Evolutionary conservation across 257 asterid genomes (phyloP), one percentile per base, ranked within the genome.

Genomic region (Datura wrightii): DNA sequence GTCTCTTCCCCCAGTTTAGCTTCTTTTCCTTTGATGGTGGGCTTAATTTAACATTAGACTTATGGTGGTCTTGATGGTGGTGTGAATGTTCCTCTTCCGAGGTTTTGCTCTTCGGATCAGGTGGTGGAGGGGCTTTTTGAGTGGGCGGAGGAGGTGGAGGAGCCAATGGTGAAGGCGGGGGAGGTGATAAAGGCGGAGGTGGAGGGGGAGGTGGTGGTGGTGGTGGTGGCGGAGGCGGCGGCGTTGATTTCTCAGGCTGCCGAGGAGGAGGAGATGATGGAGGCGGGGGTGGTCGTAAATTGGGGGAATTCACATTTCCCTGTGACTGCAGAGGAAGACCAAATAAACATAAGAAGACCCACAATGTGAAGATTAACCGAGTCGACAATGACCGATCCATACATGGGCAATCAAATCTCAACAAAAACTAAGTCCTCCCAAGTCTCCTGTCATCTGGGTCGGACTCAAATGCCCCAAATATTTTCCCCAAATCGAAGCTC

Each of bases 381-480:
- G 69, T 87, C 86, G 85, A 83, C 85, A 90, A 79, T 79, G 88
- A 85, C 19, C 87, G 87, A 90, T 91, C 97, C 97, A 93, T 92
- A 55, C 80, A 84, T 59, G 63, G 63, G 63, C 58, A 76, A 76
- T 31, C 82, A 76, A 66, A 78, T 42, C 80, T 78, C 84, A 87
- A 87, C 53, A 80, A 80, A 83, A 72, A 39, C 78, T 62, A 54
- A 80, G 85, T 85, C 72, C 80, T 83, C 70, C 24, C 46, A 80
- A 80, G 60, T 85, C 88, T 85, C 92, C 79, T 82, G 83, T 88
- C 96, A 93, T 93, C 88, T 90, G 91, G 85, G 84, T 85, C 86
- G 62, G 83, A 62, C 82, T 79, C 88, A 50, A 85, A 88, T 44
- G 4, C 9, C 80, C 18, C 85, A 82, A 44, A 8, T 6, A 71